Evolutionary conservation across 306 rosid genomes (phyloP), one percentile per base, ranked within the genome.

Genomic region (Lithocarpus polystachyus): DNA sequence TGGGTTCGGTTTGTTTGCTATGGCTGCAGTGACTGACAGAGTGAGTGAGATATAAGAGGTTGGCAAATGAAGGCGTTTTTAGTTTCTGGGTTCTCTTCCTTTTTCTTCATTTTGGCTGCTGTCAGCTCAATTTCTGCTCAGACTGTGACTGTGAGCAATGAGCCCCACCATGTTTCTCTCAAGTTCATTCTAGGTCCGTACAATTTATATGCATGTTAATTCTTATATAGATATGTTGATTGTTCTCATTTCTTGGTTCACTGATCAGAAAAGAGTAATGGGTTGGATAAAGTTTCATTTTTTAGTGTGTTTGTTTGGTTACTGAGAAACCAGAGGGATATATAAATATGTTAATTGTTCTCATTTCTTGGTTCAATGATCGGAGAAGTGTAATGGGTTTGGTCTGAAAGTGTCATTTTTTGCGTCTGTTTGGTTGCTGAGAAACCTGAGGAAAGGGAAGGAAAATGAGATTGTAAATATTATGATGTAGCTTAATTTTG

Each of bases 181-280:
- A 89, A 85, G 55, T 80, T 87, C 71, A 72, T 84, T 59, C 62
- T 87, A 85, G 99, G 99, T 93, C 65, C 48, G 94, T 67, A 55
- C 37, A 22, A 54, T 52, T 59, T 24, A 1, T 75, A 48, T 48
- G 53, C 17, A 48, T 48, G 53, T 48, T 40, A 40, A 48, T 48
- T 10, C 17, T 1, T 48, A 3, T 31, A 33, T 71, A 1, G 18
- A 10, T 52, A 17, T 4, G 24, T 20, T 54, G 22, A n/a, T 72
- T 65, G 76, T 80, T 56, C 68, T 81, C 48, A 6, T 84, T 77
- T 75, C 2, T 40, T 69, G 7, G n/a, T 26, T 73, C 69, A 7
- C 68, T 74, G 51, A 35, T 67, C 43, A 19, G 29, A 48, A 13
- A 48, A 48, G 53, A 31, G 72, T 76, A 43, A 77, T 65, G 82